Conservation (phyloP, 2,329 filamentous ascomycete species). For the Aspergillus neoniger region DNA sequence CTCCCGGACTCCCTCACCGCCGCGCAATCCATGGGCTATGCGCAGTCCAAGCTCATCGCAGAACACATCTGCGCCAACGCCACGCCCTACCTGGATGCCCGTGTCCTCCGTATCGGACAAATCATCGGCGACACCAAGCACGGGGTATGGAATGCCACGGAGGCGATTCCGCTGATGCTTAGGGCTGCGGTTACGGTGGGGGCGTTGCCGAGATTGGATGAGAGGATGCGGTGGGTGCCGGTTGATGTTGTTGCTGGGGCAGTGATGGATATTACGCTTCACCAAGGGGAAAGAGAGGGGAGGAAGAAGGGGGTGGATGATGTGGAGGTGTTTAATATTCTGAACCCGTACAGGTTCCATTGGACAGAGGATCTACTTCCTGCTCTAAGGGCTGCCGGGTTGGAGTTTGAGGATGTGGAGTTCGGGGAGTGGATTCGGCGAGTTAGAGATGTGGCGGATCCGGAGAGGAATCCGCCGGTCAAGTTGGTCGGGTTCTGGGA, state of each 20-base stretch:
- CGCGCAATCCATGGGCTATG: slow-evolving; percentile 48
- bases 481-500: slow-evolving; percentile 58
- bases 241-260: slow-evolving; percentile 46
- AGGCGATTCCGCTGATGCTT: slow-evolving; percentile 56
- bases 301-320: no score
- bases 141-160: slow-evolving; percentile 28
- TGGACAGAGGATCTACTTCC: slow-evolving; percentile 59
- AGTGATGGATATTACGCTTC: slow-evolving; percentile 32
- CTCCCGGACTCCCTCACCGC: slow-evolving; percentile 35
- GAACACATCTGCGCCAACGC: slow-evolving; percentile 35
- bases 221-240: slow-evolving; percentile 48
- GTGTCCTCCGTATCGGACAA: slow-evolving; percentile 39
- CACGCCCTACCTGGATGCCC: slow-evolving; percentile 17
- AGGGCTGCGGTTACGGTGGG: slow-evolving; percentile 49
- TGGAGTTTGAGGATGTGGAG: slow-evolving; percentile 32
- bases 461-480: slow-evolving; percentile 52
- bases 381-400: slow-evolving; percentile 50
- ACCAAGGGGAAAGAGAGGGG: slow-evolving; percentile 14
- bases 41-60: slow-evolving; percentile 40
- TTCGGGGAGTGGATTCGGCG: slow-evolving; percentile 34
- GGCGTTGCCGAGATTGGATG: slow-evolving; percentile 49
- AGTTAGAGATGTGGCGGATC: slow-evolving; percentile 51
- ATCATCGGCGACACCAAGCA: slow-evolving; percentile 34
- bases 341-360: slow-evolving; percentile 52
- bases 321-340: slow-evolving; percentile 52